Evolutionary conservation across 2,329 filamentous ascomycete genomes (phyloP).

Genomic region (Dactylellina sp.): DNA sequence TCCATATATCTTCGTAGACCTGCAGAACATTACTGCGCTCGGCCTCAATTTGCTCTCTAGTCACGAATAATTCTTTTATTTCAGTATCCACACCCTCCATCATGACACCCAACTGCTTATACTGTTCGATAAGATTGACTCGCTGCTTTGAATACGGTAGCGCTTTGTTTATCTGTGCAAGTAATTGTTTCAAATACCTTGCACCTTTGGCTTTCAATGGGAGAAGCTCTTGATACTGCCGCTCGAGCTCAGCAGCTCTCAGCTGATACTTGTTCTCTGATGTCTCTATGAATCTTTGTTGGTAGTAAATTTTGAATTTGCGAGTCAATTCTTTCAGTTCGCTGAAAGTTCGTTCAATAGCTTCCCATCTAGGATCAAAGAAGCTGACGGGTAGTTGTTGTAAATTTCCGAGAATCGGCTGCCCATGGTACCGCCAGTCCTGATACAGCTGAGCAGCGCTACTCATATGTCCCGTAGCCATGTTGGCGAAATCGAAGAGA

Average conservation of each 20-base stretch:
- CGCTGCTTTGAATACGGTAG: too few species aligned
- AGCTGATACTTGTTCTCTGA: too few species aligned
- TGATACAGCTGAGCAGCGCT: not conserved
- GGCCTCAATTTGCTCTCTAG: not conserved
- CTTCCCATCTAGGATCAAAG: slow-evolving; percentile 18
- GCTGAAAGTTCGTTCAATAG: not conserved
- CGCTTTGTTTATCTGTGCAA: too few species aligned
- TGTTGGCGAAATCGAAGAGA: not conserved
- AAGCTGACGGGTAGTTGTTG: slow-evolving; percentile 10
- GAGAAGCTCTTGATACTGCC: too few species aligned
- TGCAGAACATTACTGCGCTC: not conserved
- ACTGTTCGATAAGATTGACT: too few species aligned
- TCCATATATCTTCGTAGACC: not conserved
- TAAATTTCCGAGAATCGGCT: slow-evolving; percentile 32
- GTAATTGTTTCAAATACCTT: too few species aligned
- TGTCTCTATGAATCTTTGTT: not conserved
- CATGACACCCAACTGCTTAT: too few species aligned
- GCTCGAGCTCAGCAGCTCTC: too few species aligned
- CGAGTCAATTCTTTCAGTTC: too few species aligned
- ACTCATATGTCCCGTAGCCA: not conserved
- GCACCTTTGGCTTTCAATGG: too few species aligned
- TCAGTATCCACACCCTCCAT: not conserved
- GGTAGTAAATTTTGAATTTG: not conserved
- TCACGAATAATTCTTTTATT: not conserved
- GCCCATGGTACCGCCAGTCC: slow-evolving; percentile 9